phyloP scores from a whole-genome alignment of 2,329 filamentous ascomycete species.

The Colletotrichum lini region DNA sequence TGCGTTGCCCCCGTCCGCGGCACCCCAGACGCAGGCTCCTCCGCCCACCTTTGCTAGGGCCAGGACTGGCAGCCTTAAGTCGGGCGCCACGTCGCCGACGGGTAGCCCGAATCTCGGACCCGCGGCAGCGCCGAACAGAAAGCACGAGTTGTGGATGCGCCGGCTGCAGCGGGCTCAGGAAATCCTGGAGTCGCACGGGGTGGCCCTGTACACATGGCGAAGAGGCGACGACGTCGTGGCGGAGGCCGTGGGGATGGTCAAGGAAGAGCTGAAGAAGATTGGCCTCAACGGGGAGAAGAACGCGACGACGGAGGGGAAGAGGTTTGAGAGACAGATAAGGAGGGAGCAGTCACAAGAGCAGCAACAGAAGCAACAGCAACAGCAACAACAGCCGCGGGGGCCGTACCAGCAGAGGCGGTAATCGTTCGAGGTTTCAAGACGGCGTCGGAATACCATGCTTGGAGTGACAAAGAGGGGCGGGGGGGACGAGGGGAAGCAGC shows the following conservation, averaged over 20 bases:
- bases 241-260: conserved; percentile 76
- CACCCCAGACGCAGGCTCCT: conserved; percentile 29
- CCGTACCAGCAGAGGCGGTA: conserved; percentile 25
- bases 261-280: conserved; percentile 65
- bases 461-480: not conserved
- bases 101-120: conserved; percentile 54
- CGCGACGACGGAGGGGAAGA: conserved; percentile 41
- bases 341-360: conserved; percentile 36
- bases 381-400: conserved; percentile 24
- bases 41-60: conserved; percentile 46
- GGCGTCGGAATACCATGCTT: not conserved
- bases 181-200: conserved; percentile 73
- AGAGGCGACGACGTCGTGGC: conserved; percentile 78
- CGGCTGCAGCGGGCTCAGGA: conserved; percentile 77
- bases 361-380: conserved; percentile 26
- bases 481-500: not conserved
- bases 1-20: conserved; percentile 53
- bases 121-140: conserved; percentile 67
- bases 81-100: conserved; percentile 52
- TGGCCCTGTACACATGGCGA: conserved; percentile 81
- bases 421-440: not conserved
- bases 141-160: conserved; percentile 80
- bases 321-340: conserved; percentile 40
- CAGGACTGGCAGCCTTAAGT: conserved; percentile 48
- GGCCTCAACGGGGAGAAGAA: conserved; percentile 44